Evolutionary conservation across 176 grass and related monocot species (phyloP).

Genomic region (Carex scoparia): DNA sequence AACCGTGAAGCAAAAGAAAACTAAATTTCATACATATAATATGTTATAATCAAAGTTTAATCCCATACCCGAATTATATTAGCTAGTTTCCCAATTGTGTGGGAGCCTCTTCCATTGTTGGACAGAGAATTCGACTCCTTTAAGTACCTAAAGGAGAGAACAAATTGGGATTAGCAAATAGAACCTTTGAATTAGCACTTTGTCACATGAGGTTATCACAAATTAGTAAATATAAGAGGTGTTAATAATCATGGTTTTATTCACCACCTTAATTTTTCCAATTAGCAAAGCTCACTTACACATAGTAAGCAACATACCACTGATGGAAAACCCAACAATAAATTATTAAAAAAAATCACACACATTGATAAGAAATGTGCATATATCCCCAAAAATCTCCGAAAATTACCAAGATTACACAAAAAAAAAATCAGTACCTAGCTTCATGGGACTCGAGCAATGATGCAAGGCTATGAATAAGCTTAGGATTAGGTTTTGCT

Average conservation of each 20-base stretch:
- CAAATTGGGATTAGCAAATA: conserved; percentile 5
- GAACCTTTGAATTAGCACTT: neutral
- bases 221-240: neutral
- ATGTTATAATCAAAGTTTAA: neutral
- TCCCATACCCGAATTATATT: conserved; percentile 56
- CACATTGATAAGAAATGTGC: neutral
- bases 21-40: neutral
- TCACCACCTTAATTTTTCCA: neutral
- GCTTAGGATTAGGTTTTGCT: conserved; percentile 63
- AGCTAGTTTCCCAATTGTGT: conserved; percentile 71
- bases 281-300: neutral
- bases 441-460: conserved; percentile 74
- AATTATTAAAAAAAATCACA: neutral
- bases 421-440: conserved; percentile 27
- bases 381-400: neutral
- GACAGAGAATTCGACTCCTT: conserved; percentile 36
- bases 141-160: conserved; percentile 32
- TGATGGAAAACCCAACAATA: neutral
- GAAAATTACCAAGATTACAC: neutral
- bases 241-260: neutral
- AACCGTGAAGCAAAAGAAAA: neutral
- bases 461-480: conserved; percentile 80
- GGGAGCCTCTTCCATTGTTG: conserved; percentile 46
- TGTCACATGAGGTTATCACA: neutral
- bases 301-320: neutral